Conservation (phyloP, 2,329 filamentous ascomycete species). For the Colletotrichum musicola region DNA sequence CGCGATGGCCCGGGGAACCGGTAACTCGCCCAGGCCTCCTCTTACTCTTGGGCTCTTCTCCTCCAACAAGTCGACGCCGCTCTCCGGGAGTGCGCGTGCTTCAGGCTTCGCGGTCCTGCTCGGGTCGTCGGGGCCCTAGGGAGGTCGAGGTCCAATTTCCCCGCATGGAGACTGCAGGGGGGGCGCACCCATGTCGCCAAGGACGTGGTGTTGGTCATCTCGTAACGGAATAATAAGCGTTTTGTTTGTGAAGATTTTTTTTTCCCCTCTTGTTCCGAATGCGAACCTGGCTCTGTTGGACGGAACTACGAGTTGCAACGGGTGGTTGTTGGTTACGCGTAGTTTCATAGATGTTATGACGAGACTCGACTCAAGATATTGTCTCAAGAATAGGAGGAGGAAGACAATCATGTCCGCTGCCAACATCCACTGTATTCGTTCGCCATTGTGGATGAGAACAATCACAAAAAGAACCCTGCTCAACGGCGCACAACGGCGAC, state of each 20-base stretch:
- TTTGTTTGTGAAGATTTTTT: background rate
- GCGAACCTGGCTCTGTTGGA: background rate
- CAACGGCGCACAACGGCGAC: conserved; percentile 18
- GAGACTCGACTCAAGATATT: background rate
- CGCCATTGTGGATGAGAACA: background rate
- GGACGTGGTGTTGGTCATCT: conserved; percentile 7
- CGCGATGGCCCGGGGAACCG: conserved; percentile 8
- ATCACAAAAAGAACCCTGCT: conserved; percentile 3
- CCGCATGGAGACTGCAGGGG: conserved; percentile 25
- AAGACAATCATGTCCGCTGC: background rate
- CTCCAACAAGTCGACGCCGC: background rate
- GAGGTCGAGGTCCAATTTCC: conserved; percentile 15
- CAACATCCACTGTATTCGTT: background rate
- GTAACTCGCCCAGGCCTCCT: background rate
- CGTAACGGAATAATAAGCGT: conserved; percentile 1
- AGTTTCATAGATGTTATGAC: too few relatives aligned
- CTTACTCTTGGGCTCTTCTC: background rate
- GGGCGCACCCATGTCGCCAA: conserved; percentile 16
- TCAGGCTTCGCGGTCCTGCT: conserved; percentile 1
- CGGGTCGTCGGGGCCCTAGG: conserved; percentile 8
- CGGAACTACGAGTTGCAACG: too few relatives aligned
- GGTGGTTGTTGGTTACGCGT: too few relatives aligned
- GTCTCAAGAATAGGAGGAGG: background rate
- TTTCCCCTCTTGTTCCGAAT: background rate
- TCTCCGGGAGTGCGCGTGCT: background rate